Evolutionary conservation across 257 asterid genomes (phyloP), one percentile per base, ranked within the genome.

Genomic region (Nyctanthes arbortristis): DNA sequence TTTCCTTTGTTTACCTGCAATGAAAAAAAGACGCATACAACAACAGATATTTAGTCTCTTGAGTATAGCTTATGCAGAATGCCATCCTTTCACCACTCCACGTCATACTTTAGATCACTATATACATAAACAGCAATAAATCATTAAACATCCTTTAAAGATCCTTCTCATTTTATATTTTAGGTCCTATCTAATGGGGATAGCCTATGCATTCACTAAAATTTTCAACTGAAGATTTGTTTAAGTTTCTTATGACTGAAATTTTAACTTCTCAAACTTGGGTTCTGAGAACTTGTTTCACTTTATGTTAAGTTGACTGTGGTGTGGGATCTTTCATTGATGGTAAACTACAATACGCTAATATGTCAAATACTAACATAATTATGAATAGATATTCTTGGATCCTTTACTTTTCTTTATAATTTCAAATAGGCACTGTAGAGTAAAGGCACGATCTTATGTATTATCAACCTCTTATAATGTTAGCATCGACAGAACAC

Each of bases 1-100:
- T 86, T 84, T 79, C 99, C 97, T 35, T 72, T 80, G 83, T 74
- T 85, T 79, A 91, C 92, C 99, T 93, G 96, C 74, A 80, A 54
- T 45, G 25, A 8, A 62, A 72, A 25, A 59, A 52, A 35, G 25
- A 24, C 64, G 49, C 61, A 59, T 14, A 36, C 20, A 63, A 65
- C 55, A 34, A 39, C 45, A 54, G 54, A 16, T 20, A n/a, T 31
- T 7, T 28, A 55, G 57, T 58, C n/a, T 30, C 61, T 32, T 3
- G 58, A n/a, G 28, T 58, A 25, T 56, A 74, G 37, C 22, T 45
- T 11, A 29, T 34, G 36, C 35, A 24, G 13, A 28, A 13, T 16
- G 22, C 58, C 29, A 0, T 8, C 20, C 28, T 29, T 61, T 18
- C 20, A 25, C 36, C 39, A 18, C 4, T 16, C n/a, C n/a, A 28